phyloP scores from a whole-genome alignment of 164 flowering plant species.

The Macadamia tetraphylla region DNA sequence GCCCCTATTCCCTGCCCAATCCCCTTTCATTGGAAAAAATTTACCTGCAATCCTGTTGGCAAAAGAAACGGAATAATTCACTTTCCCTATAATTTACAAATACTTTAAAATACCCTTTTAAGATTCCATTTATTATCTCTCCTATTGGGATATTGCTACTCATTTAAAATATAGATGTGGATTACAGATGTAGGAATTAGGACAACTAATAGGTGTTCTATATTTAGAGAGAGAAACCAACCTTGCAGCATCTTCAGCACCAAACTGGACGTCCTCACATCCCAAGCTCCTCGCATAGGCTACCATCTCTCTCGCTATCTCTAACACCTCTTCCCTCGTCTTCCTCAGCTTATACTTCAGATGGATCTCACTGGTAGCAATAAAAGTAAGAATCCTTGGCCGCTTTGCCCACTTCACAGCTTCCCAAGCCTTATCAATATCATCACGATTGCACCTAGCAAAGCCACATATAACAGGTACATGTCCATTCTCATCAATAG shows the following conservation, averaged over 20 bases:
- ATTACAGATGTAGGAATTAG: too few relatives aligned
- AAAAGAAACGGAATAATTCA: too few relatives aligned
- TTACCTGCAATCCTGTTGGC: too few relatives aligned
- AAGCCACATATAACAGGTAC: constrained; percentile 94
- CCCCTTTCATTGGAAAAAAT: too few relatives aligned
- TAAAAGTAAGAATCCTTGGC: constrained; percentile 88
- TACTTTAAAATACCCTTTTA: too few relatives aligned
- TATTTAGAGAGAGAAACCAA: constrained; percentile 1
- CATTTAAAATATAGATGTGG: too few relatives aligned
- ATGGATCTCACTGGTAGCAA: constrained; percentile 92
- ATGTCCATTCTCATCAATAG: constrained; percentile 45
- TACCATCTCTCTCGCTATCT: constrained; percentile 79
- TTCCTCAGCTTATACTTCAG: constrained; percentile 78
- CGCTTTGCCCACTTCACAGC: constrained; percentile 70
- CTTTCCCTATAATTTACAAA: too few relatives aligned
- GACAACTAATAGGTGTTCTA: too few relatives aligned
- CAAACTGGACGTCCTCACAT: constrained; percentile 86
- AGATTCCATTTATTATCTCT: too few relatives aligned
- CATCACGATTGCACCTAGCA: constrained; percentile 74
- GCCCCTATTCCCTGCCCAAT: too few relatives aligned
- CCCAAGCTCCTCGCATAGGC: constrained; percentile 80
- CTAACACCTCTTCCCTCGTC: constrained; percentile 68
- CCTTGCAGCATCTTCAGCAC: constrained; percentile 99
- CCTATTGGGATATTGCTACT: too few relatives aligned
- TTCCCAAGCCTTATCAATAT: constrained; percentile 86